Base-by-base conservation (phyloP, 805 yeast genomes). In the Metschnikowia shivogae region DNA sequence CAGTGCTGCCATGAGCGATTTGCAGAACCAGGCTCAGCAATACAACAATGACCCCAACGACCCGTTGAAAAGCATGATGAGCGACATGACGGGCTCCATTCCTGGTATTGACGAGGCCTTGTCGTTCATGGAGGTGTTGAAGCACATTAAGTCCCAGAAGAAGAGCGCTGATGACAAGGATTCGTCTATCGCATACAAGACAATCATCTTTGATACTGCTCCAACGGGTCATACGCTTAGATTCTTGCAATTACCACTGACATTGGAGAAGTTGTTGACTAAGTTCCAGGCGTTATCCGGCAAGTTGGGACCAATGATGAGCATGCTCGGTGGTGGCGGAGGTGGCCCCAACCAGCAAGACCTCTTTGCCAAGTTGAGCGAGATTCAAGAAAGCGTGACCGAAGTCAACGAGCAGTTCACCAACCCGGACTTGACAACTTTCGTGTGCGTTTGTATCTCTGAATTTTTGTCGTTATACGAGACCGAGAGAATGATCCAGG, bases 71-170 rank as follows among this genome's bases (percentile, higher is more conserved):
- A 74, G 80, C 45, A 78, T 87, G 77, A 79, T 88, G 86, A 85
- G 84, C 51, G 98, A 92, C 61, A 80, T 92, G 67, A 92, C 97
- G 3, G 87, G 93, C 6, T 84, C 96, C 2, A 89, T 93, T 50
- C 99, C 99, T 9, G 99, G 99, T 66, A 89, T 93, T 40, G 99
- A 93, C 65, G 99, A 93, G 72, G 98, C 98, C 0, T 76, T 93
- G 58, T 89, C 97, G 12, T 93, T 93, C 62, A 93, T 95, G 85
- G 99, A 93, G 70, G 98, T 93, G 29, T 80, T 93, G 77, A 93
- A 93, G 65, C 98, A 93, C 62, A 90, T 93, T 67, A 90, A 89
- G 68, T 81, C 78, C 54, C 93, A 86, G 68, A 73, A 73, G 51
- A 49, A 47, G 27, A 62, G 53, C 27, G 52, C 53, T 26, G 53